Conservation (phyloP, 2,329 filamentous ascomycete species). For the Penicillium sp. region DNA sequence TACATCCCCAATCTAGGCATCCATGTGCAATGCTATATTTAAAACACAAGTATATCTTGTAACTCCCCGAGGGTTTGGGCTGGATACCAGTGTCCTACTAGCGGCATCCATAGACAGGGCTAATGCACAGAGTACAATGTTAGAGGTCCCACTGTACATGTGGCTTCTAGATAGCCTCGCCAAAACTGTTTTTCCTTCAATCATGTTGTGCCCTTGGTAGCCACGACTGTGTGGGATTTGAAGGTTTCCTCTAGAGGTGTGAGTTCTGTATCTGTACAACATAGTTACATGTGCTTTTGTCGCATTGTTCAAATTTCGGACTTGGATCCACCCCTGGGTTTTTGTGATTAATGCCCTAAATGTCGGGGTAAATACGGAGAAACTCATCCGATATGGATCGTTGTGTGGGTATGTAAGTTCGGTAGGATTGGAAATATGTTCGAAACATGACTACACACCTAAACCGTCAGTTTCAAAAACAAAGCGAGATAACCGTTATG, state of each 20-base stretch:
- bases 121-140: not conserved
- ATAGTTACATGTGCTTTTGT: not conserved
- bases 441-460: not conserved
- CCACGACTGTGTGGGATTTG: not conserved
- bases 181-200: constrained; percentile 1
- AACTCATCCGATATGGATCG: not conserved
- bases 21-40: not conserved
- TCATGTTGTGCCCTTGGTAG: not conserved
- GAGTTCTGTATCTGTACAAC: not conserved
- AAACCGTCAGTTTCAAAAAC: not conserved
- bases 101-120: constrained; percentile 4
- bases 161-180: not conserved
- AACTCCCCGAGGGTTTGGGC: constrained; percentile 1
- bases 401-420: not conserved
- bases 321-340: not conserved
- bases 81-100: not conserved
- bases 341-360: not conserved
- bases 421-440: not conserved
- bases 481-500: not conserved
- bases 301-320: not conserved
- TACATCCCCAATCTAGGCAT: not conserved
- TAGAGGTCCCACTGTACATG: not conserved
- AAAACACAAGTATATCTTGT: not conserved
- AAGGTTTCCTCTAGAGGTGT: not conserved
- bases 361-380: constrained; percentile 4